phyloP scores from a whole-genome alignment of 345 rosid species.

The Eucalyptus virginea region DNA sequence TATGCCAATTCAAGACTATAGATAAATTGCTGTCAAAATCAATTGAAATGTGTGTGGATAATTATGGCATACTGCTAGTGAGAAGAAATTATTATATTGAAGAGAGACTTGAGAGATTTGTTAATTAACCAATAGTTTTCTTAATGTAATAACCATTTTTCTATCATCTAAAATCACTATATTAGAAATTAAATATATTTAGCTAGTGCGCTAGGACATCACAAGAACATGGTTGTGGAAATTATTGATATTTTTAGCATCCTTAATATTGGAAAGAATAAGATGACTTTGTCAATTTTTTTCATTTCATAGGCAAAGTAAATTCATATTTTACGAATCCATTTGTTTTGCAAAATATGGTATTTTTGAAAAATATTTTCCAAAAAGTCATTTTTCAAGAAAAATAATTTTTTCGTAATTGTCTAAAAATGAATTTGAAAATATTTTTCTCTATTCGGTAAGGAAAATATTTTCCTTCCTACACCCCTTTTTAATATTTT shows the following conservation, averaged over 20 bases:
- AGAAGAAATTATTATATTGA: neutral
- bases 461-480: rapidly evolving
- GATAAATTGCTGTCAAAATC: neutral
- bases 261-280: neutral
- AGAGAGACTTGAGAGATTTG: neutral
- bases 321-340: neutral
- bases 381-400: rapidly evolving
- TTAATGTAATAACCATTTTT: rapidly evolving
- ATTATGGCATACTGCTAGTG: neutral
- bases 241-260: neutral
- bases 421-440: no score
- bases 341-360: no score
- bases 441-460: rapidly evolving
- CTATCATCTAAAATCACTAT: rapidly evolving
- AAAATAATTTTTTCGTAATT: no score
- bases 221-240: neutral
- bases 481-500: no score
- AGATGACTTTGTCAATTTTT: neutral
- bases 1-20: neutral
- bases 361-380: rapidly evolving
- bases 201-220: neutral
- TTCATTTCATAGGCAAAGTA: neutral
- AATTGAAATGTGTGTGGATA: neutral
- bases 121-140: neutral
- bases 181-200: neutral